Evolutionary conservation across 108 stramenopile species (phyloP), one percentile per base, ranked within the genome.

Genomic region (Skeletonema menzelii): DNA sequence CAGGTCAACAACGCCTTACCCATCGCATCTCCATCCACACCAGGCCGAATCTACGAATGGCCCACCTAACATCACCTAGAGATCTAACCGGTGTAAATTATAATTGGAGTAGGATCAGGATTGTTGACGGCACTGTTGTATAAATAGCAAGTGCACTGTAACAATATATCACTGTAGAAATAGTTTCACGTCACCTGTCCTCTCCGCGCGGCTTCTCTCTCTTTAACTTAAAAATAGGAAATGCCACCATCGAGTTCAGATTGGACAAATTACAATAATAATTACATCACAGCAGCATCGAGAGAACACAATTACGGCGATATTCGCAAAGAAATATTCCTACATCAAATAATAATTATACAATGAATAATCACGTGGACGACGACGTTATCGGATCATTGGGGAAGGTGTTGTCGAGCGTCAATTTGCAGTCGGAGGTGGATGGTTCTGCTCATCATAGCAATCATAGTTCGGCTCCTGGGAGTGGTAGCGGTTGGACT

Each of bases 331-430:
- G 1, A 22, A 53, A 22, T 20, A 53, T 53, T 22, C 15, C 15
- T 42, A 42, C 40, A 42, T 42, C 40, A n/a, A 42, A 42, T 42
- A 42, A 4, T 42, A 42, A 42, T 42, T n/a, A 4, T 42, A 42
- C 11, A n/a, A 53, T 53, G 49, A 53, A 53, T 22, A 20, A 53
- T 22, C 19, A 53, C 49, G 15, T 53, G 49, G 49, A 73, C 55
- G 47, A 73, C 57, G 72, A 73, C 47, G 72, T 73, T 49, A 73
- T 73, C 24, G 47, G 56, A 32, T 73, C 72, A 35, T 44, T 73
- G 56, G 72, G 72, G 19, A 64, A 73, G 63, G 72, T 63, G 38
- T 64, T 73, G 56, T 63, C 61, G 20, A 55, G 63, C 57, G 72
- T 73, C 30, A 73, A 64, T 46, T 35, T 73, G 27, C 55, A 46